A percentile compares a stretch with the other conserved stretches of the same genome.
phyloP scores from a whole-genome alignment of 805 yeast genomes.

The Maudiozyma pseudohumilis region DNA sequence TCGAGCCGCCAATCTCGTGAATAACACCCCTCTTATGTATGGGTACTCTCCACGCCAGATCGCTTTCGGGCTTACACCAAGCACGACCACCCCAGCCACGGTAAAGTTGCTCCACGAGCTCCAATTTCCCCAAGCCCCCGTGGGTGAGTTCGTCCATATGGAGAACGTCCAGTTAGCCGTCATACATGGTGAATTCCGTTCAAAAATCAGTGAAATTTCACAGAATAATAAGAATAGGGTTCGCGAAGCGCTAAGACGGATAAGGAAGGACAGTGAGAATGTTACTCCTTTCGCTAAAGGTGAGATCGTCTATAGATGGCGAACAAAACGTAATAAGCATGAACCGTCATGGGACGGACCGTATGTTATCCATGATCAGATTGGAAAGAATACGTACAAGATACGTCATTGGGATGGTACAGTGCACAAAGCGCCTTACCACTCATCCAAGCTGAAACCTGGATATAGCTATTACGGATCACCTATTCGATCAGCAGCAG shows the following conservation, averaged over 20 bases:
- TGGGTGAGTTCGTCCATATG: too few relatives aligned
- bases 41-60: neutral
- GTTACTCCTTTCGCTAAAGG: neutral
- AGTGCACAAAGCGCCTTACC: neutral
- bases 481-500: neutral
- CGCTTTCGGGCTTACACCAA: too few relatives aligned
- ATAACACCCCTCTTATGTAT: neutral
- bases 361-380: neutral
- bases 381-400: neutral
- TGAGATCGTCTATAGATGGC: neutral
- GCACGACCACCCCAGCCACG: too few relatives aligned
- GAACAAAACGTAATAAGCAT: neutral
- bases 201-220: too few relatives aligned
- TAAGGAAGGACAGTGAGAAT: neutral
- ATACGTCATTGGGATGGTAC: neutral
- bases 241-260: neutral
- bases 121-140: too few relatives aligned
- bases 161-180: too few relatives aligned
- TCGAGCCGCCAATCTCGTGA: neutral
- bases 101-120: too few relatives aligned
- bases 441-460: neutral
- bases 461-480: neutral
- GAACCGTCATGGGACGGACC: neutral
- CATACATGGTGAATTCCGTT: too few relatives aligned
- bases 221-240: neutral